These are phyloP conservation scores for Mediolabrus comicus DNA, from an alignment of 108 stramenopile species.

Conservation along the genomic window DNA sequence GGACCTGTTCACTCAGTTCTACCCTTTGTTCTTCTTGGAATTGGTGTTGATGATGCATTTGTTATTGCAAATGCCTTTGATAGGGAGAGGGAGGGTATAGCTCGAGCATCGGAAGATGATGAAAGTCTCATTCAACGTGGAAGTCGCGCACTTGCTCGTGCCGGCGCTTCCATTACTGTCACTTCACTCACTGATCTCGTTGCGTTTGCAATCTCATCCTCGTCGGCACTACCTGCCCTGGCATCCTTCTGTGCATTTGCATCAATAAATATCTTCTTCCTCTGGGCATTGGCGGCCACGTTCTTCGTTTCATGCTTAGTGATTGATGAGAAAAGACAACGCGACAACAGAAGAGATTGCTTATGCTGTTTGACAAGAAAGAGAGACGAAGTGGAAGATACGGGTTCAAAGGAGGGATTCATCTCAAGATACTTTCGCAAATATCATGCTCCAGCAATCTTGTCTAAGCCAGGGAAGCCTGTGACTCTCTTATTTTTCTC, in stretches of 20 bases:
- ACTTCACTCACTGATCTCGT: slow-evolving; percentile 79
- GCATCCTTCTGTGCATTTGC: slow-evolving; percentile 81
- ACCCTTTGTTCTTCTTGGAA: slow-evolving; percentile 82
- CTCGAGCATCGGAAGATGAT: slow-evolving; percentile 48
- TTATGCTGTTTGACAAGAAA: slow-evolving; percentile 64
- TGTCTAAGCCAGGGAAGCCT: slow-evolving; percentile 46
- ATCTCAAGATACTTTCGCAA: slow-evolving; percentile 56
- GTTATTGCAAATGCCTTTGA: slow-evolving; percentile 79
- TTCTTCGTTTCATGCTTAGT: slow-evolving; percentile 70
- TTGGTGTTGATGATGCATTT: slow-evolving; percentile 88
- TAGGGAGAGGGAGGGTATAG: slow-evolving; percentile 52
- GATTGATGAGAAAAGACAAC: slow-evolving; percentile 76
- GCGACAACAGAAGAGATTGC: slow-evolving; percentile 67
- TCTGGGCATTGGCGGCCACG: slow-evolving; percentile 67
- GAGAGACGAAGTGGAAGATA: slow-evolving; percentile 37
- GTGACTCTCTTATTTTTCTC: slow-evolving; percentile 40
- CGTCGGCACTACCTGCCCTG: slow-evolving; percentile 69
- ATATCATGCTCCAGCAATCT: slow-evolving; percentile 61
- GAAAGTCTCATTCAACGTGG: slow-evolving; percentile 35
- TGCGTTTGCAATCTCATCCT: slow-evolving; percentile 78
- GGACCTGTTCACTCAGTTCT: slow-evolving; percentile 78
- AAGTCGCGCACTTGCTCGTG: slow-evolving; percentile 52
- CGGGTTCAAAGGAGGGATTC: slow-evolving; percentile 39
- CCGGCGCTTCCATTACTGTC: slow-evolving; percentile 69
- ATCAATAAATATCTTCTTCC: slow-evolving; percentile 64